phyloP scores from a whole-genome alignment of 2,329 filamentous ascomycete genomes.

The Emericellopsis atlantica region DNA sequence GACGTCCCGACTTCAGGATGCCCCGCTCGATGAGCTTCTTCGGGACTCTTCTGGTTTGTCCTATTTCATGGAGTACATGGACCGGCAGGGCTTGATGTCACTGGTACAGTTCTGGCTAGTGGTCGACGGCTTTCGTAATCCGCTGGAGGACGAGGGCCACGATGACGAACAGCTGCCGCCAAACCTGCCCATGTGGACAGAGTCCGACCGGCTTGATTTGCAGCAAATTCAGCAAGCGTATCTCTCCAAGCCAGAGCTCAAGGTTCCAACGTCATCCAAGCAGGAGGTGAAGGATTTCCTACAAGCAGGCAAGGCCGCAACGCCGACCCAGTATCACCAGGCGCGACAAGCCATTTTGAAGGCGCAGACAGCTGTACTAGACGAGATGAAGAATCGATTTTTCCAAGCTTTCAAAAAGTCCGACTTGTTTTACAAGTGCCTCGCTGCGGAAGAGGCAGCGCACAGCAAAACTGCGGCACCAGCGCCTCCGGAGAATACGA shows the following conservation, averaged over 20 bases:
- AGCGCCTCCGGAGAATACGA: conserved; percentile 1
- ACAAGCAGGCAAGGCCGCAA: conserved; percentile 62
- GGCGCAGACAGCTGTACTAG: conserved; percentile 71
- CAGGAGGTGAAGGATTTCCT: conserved; percentile 66
- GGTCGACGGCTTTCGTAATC: conserved; percentile 90
- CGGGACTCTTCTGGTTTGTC: conserved; percentile 83
- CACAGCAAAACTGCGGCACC: conserved; percentile 12
- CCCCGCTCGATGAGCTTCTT: conserved; percentile 72
- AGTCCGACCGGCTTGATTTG: conserved; percentile 76
- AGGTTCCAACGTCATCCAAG: conserved; percentile 58
- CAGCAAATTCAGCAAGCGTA: conserved; percentile 89
- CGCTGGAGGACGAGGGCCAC: conserved; percentile 64
- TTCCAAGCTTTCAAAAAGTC: conserved; percentile 84
- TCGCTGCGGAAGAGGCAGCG: conserved; percentile 71
- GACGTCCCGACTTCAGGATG: conserved; percentile 48
- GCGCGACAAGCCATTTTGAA: conserved; percentile 72
- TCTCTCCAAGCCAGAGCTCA: conserved; percentile 68
- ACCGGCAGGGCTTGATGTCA: conserved; percentile 73
- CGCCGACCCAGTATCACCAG: conserved; percentile 67
- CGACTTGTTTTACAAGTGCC: conserved; percentile 90
- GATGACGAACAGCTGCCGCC: conserved; percentile 54
- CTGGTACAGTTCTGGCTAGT: conserved; percentile 98
- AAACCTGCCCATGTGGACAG: conserved; percentile 57
- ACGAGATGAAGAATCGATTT: conserved; percentile 70
- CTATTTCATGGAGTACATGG: conserved; percentile 99